Percentiles rank a stretch among this genome's conserved stretches.
Evolutionary conservation across 2,329 filamentous ascomycete genomes (phyloP).

Genomic region (Colletotrichum orchidophilum): DNA sequence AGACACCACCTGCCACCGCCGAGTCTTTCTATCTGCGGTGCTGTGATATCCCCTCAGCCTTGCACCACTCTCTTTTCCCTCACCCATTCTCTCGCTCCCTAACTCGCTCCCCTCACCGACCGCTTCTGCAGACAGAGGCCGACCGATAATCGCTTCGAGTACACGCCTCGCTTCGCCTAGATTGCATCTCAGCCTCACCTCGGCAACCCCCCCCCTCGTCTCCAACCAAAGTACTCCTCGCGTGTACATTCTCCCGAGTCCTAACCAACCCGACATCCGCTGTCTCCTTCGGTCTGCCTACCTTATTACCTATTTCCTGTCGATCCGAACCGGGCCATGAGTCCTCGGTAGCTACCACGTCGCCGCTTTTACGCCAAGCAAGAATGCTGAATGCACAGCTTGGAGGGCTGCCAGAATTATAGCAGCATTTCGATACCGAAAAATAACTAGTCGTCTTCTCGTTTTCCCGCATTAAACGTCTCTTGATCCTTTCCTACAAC

Average conservation of each 20-base stretch:
- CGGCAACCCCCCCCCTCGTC: slow-evolving; percentile 21
- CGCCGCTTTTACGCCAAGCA: slow-evolving; percentile 44
- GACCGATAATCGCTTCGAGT: background rate
- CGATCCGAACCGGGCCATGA: slow-evolving; percentile 47
- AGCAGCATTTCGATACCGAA: slow-evolving; percentile 48
- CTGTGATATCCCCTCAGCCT: slow-evolving; percentile 34
- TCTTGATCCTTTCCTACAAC: background rate
- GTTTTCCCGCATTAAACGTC: slow-evolving; percentile 21
- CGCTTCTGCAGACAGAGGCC: background rate
- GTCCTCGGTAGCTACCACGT: slow-evolving; percentile 52
- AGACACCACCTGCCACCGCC: slow-evolving; percentile 48
- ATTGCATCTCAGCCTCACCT: slow-evolving; percentile 8
- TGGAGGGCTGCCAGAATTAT: slow-evolving; percentile 53
- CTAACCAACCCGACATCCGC: slow-evolving; percentile 29
- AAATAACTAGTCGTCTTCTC: slow-evolving; percentile 15
- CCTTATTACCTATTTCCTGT: background rate
- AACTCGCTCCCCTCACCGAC: background rate
- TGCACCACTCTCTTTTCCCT: slow-evolving; percentile 11
- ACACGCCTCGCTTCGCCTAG: background rate
- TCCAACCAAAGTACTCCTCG: slow-evolving; percentile 35
- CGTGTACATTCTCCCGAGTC: slow-evolving; percentile 24
- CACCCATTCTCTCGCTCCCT: background rate
- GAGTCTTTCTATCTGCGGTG: background rate
- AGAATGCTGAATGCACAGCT: slow-evolving; percentile 52
- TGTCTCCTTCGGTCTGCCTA: slow-evolving; percentile 4